Evolutionary conservation across 805 yeast species (phyloP), one percentile per base, ranked within the genome.

Genomic region (Lachancea thermotolerans): DNA sequence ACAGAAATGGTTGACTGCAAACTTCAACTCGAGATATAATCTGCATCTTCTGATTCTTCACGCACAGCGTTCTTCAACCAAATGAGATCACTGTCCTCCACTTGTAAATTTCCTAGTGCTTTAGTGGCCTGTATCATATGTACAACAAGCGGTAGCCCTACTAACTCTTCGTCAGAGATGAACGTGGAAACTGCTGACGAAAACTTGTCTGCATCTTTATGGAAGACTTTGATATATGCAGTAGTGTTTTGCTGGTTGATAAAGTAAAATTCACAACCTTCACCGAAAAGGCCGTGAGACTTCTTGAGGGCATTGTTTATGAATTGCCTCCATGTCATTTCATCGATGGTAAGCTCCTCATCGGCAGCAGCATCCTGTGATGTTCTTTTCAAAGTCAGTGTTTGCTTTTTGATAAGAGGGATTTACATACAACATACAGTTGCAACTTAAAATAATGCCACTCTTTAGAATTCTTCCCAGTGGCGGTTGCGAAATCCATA

Each of bases 241-340:
- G 45, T 43, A 25, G 49, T 46, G 11, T 56, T 60, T 5, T 56
- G 52, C 3, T 45, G 52, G 17, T 57, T 45, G 11, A 69, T 28
- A n/a, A 70, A 45, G 2, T 59, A 58, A 10, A 60, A 55, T 17
- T 67, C 71, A 1, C 68, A 58, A 1, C 70, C 65, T 36, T 62
- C 64, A 0, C 76, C 75, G 50, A 70, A 66, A 3, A 68, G 35
- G 1, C 76, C 76, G 50, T 69, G 71, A 5, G 66, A 59, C 16
- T 62, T 58, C 27, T 51, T 58, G 18, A 71, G 47, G 0, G 74
- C 68, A 33, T 53, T 56, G 18, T 55, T 55, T 4, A 70, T 49
- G 57, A 65, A 60, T 25, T 66, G 64, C 21, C 57, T 64, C 76
- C 75, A 71, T 2, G 73, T 64, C 37, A 67, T 60, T 10, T 54